Evolutionary conservation across 2,329 filamentous ascomycete species (phyloP).

Genomic region (Endothia cerciana): DNA sequence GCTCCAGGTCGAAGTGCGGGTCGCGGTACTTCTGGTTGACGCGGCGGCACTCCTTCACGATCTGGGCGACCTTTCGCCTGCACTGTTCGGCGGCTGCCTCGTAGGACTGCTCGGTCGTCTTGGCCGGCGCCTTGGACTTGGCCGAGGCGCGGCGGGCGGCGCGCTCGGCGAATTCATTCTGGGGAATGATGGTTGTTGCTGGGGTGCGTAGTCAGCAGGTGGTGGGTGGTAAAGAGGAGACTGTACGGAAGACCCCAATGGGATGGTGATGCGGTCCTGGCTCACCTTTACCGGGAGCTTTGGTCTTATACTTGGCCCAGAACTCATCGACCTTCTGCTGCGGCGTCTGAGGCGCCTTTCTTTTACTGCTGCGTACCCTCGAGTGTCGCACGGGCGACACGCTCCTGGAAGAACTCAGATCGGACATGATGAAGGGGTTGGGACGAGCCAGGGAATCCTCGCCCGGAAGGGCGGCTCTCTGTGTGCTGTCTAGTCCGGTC

Average conservation of each 20-base stretch:
- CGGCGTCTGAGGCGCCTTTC: slow-evolving; percentile 59
- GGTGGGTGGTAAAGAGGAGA: neutral
- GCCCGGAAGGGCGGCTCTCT: neutral
- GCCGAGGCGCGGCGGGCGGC: slow-evolving; percentile 60
- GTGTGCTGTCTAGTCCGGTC: neutral
- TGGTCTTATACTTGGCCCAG: slow-evolving; percentile 73
- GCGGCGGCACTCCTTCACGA: slow-evolving; percentile 68
- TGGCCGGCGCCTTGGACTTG: slow-evolving; percentile 53
- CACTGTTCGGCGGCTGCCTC: slow-evolving; percentile 73
- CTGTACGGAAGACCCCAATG: neutral
- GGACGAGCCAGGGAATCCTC: neutral
- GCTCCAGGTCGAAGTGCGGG: slow-evolving; percentile 83
- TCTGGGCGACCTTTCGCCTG: slow-evolving; percentile 64
- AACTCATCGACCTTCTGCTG: slow-evolving; percentile 73
- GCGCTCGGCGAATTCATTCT: slow-evolving; percentile 60
- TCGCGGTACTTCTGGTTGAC: slow-evolving; percentile 87
- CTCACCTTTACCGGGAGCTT: slow-evolving; percentile 69
- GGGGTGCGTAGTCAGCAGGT: slow-evolving; percentile 25
- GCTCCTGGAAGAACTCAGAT: slow-evolving; percentile 7
- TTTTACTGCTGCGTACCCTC: slow-evolving; percentile 26
- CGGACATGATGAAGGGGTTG: slow-evolving; percentile 18
- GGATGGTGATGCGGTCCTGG: neutral
- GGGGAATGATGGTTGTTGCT: slow-evolving; percentile 72
- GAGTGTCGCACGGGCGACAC: neutral
- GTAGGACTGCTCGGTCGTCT: slow-evolving; percentile 68